Evolutionary conservation across 257 asterid genomes (phyloP).

Genomic region (Anisodus acutangulus): DNA sequence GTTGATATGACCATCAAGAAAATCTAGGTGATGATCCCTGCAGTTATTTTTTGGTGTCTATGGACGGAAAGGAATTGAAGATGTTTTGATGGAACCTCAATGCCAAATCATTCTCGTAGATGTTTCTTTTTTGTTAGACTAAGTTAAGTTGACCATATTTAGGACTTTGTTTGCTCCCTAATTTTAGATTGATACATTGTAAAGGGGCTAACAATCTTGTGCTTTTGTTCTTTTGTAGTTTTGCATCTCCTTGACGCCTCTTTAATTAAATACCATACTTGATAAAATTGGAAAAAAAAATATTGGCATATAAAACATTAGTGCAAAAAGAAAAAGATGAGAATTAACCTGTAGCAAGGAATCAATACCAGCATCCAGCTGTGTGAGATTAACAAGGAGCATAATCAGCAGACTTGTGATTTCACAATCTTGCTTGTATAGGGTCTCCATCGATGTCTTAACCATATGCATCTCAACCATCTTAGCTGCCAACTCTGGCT

Average conservation of each 20-base stretch:
- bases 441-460: slow-evolving; percentile 61
- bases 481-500: slow-evolving; percentile 63
- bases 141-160: not conserved
- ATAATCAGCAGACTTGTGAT: slow-evolving; percentile 69
- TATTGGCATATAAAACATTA: not conserved
- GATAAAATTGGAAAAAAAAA: not conserved
- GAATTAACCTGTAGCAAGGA: slow-evolving; percentile 80
- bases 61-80: not conserved
- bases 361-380: slow-evolving; percentile 78
- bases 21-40: not conserved
- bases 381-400: slow-evolving; percentile 95
- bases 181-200: not conserved
- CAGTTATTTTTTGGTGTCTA: not conserved
- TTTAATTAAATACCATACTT: not conserved
- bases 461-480: slow-evolving; percentile 69
- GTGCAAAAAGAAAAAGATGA: not conserved
- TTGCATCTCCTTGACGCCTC: not conserved
- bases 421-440: slow-evolving; percentile 65
- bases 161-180: not conserved
- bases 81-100: not conserved
- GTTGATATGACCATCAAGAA: not conserved
- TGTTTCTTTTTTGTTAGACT: not conserved
- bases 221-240: not conserved
- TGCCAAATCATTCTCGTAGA: not conserved
- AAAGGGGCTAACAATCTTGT: slow-evolving; percentile 3